These are phyloP conservation scores for Epichloe glyceriae DNA, from an alignment of 2,329 filamentous ascomycete species.

Conservation along the genomic window DNA sequence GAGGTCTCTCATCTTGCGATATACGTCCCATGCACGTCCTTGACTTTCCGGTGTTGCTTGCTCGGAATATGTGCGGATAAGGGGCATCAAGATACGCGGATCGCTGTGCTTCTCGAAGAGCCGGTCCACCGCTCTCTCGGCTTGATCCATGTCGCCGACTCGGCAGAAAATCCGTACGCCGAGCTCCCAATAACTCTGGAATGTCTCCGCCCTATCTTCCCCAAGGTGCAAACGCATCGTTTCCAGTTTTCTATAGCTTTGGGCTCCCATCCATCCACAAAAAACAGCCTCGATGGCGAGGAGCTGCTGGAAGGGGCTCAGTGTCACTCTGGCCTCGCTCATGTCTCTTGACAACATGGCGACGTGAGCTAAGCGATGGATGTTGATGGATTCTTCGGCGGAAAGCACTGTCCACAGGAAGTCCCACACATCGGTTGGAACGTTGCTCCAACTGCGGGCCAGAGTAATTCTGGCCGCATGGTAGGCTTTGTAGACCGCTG, in stretches of 20 bases:
- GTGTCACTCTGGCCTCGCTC: constrained; percentile 38
- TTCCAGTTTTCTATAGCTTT: constrained; percentile 54
- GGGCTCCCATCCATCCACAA: constrained; percentile 45
- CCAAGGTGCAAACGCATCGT: constrained; percentile 39
- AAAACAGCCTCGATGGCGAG: constrained; percentile 58
- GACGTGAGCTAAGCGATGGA: constrained; percentile 47
- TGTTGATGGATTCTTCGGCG: constrained; percentile 33
- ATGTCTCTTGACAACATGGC: constrained; percentile 54
- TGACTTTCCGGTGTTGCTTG: constrained; percentile 31
- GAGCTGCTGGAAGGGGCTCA: constrained; percentile 47
- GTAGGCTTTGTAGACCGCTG: constrained; percentile 37
- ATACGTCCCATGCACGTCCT: constrained; percentile 52
- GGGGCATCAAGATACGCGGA: constrained; percentile 46
- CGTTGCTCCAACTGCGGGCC: constrained; percentile 32
- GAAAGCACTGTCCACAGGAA: constrained; percentile 52
- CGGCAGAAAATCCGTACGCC: constrained; percentile 53
- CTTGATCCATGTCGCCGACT: constrained; percentile 43
- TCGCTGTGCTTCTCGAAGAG: constrained; percentile 38
- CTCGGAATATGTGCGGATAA: constrained; percentile 56
- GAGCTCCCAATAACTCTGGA: constrained; percentile 47
- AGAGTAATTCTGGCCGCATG: constrained; percentile 31
- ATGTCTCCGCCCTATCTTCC: constrained; percentile 28
- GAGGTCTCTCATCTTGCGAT: constrained; percentile 48
- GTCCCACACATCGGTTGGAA: constrained; percentile 51
- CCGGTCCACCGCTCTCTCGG: constrained; percentile 40